phyloP scores from a whole-genome alignment of 2,329 filamentous ascomycete species.

The Epichloe bromicola region DNA sequence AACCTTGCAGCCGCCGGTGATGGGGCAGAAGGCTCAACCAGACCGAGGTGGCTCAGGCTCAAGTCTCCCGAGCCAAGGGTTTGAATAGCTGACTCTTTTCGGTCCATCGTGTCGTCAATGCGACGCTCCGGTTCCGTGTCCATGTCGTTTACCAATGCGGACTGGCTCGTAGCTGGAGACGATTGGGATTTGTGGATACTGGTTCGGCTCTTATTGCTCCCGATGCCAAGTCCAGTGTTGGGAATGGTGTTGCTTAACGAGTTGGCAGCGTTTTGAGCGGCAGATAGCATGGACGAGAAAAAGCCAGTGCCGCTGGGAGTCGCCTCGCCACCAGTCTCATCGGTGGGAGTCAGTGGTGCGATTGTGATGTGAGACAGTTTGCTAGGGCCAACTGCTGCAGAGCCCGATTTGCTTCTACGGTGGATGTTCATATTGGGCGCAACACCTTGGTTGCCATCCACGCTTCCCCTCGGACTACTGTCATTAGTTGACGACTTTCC shows the following conservation, averaged over 20 bases:
- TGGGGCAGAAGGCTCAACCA: conserved; percentile 46
- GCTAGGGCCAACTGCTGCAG: conserved; percentile 53
- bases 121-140: conserved; percentile 18
- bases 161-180: conserved; percentile 15
- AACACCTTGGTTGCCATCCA: conserved; percentile 45
- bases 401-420: conserved; percentile 39
- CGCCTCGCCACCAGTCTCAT: conserved; percentile 49
- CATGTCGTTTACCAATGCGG: conserved; percentile 28
- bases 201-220: conserved; percentile 24
- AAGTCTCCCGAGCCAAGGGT: conserved; percentile 83
- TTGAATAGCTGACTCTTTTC: conserved; percentile 66
- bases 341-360: conserved; percentile 61
- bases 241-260: conserved; percentile 62
- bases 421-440: conserved; percentile 64
- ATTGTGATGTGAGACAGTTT: conserved; percentile 70
- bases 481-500: conserved; percentile 17
- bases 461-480: conserved; percentile 14
- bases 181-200: conserved; percentile 14
- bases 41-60: conserved; percentile 77
- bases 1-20: conserved; percentile 46
- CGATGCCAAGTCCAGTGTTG: conserved; percentile 46
- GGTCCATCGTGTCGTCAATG: conserved; percentile 27
- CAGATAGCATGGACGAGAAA: conserved; percentile 87
- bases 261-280: conserved; percentile 81
- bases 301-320: conserved; percentile 56